Conservation (phyloP, 352 stramenopile genomes). For the Phytophthora tubulina region DNA sequence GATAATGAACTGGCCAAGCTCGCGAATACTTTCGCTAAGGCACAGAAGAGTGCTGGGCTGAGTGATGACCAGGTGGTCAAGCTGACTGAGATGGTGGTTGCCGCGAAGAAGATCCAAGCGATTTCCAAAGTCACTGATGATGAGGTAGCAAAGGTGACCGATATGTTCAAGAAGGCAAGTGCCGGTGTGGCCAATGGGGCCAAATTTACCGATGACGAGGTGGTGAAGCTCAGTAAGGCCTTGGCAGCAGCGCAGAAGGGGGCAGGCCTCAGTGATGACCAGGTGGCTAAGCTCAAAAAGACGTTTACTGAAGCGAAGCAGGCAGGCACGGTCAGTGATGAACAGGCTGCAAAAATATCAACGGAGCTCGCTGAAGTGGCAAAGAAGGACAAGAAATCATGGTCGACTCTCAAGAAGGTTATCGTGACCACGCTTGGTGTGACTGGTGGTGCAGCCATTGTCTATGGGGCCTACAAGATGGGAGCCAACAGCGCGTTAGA, state of each 20-base stretch:
- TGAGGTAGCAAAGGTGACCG: constrained; percentile 1
- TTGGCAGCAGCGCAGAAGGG: neutral
- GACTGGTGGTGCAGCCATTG: neutral
- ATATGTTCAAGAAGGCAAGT: constrained; percentile 3
- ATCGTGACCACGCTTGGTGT: neutral
- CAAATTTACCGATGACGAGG: constrained; percentile 3
- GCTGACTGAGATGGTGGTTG: neutral
- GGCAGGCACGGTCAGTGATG: neutral
- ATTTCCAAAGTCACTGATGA: neutral
- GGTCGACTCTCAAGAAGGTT: neutral
- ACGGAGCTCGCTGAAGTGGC: neutral
- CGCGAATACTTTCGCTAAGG: neutral
- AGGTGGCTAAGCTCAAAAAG: neutral
- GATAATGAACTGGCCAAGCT: neutral
- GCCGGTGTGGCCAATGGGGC: neutral
- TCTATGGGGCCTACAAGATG: neutral
- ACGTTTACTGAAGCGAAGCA: neutral
- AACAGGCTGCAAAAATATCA: too few species aligned
- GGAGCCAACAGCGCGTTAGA: neutral
- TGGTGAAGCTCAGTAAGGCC: neutral
- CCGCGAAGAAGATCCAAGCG: neutral
- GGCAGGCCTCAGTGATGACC: neutral
- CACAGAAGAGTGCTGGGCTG: neutral
- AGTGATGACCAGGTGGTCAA: neutral
- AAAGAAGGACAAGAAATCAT: neutral